Percentiles rank a stretch among this genome's conserved stretches.
These are phyloP conservation scores for Paulownia fortunei DNA, from an alignment of 257 asterid species.

Conservation along the genomic window DNA sequence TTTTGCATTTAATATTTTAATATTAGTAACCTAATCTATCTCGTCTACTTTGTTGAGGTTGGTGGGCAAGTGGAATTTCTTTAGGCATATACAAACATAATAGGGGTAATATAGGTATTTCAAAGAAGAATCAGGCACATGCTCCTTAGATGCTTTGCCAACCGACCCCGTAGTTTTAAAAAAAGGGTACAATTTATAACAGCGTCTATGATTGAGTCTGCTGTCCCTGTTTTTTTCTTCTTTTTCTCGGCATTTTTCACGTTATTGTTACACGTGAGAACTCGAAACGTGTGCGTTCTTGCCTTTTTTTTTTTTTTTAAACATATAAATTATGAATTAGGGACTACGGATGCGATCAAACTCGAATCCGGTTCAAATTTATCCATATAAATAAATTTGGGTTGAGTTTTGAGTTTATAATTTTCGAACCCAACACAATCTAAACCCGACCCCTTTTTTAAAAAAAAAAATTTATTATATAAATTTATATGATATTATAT, in stretches of 20 bases:
- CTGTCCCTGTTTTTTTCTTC: neutral
- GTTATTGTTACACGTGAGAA: constrained; percentile 25
- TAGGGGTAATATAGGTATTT: constrained; percentile 27
- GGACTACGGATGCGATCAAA: too few species aligned
- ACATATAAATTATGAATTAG: too few species aligned
- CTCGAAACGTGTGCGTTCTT: neutral
- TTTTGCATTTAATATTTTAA: neutral
- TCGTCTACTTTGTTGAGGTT: constrained; percentile 16
- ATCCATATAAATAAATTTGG: too few species aligned
- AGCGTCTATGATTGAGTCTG: neutral
- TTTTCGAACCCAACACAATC: too few species aligned
- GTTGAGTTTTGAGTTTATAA: too few species aligned
- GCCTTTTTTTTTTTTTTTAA: neutral
- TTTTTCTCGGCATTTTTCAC: constrained; percentile 27
- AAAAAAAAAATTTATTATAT: too few species aligned
- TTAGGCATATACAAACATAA: neutral
- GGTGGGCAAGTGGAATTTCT: constrained; percentile 16
- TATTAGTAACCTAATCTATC: neutral
- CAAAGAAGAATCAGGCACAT: constrained; percentile 23
- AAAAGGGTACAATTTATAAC: neutral
- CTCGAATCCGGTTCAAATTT: too few species aligned
- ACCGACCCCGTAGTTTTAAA: constrained; percentile 1
- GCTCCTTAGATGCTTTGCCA: constrained; percentile 31
- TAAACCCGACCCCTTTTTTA: too few species aligned
- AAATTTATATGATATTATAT: too few species aligned